These are phyloP conservation scores for Apophysomyces ossiformis DNA, from an alignment of 371 early-diverging fungal species.

Conservation along the genomic window DNA sequence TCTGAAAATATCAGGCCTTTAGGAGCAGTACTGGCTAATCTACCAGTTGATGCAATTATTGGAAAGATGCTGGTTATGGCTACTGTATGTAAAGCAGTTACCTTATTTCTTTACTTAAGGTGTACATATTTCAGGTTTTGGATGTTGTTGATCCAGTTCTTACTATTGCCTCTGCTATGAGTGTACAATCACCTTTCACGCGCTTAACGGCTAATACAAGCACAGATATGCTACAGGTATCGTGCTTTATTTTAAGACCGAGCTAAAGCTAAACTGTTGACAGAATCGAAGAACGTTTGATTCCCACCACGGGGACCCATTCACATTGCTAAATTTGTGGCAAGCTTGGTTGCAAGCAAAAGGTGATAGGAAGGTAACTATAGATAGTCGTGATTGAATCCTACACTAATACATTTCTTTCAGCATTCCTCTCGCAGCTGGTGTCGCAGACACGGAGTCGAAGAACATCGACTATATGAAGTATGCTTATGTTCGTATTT, in stretches of 20 bases:
- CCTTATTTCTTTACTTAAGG: neutral
- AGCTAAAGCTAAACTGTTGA: neutral
- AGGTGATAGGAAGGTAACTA: conserved; percentile 41
- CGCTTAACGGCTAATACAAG: conserved; percentile 48
- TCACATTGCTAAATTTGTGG: conserved; percentile 68
- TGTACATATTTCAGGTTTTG: conserved; percentile 40
- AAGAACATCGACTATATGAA: conserved; percentile 75
- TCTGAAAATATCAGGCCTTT: conserved; percentile 76
- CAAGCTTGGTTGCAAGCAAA: conserved; percentile 67
- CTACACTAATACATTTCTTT: neutral
- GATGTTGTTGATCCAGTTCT: conserved; percentile 77
- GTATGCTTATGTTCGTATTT: conserved; percentile 26
- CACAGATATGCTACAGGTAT: conserved; percentile 46
- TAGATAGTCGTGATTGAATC: neutral
- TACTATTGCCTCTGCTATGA: conserved; percentile 83
- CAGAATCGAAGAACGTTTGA: conserved; percentile 58
- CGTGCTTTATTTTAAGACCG: neutral
- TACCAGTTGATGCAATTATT: conserved; percentile 87
- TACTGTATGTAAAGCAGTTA: conserved; percentile 28
- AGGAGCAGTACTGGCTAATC: conserved; percentile 79
- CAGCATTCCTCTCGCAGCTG: conserved; percentile 60
- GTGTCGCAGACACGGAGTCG: conserved; percentile 67
- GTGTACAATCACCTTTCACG: conserved; percentile 71
- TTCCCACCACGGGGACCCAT: conserved; percentile 69
- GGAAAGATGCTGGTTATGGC: conserved; percentile 87